phyloP scores from a whole-genome alignment of 2,329 filamentous ascomycete genomes.

The Pseudophaeomoniella oleicola region DNA sequence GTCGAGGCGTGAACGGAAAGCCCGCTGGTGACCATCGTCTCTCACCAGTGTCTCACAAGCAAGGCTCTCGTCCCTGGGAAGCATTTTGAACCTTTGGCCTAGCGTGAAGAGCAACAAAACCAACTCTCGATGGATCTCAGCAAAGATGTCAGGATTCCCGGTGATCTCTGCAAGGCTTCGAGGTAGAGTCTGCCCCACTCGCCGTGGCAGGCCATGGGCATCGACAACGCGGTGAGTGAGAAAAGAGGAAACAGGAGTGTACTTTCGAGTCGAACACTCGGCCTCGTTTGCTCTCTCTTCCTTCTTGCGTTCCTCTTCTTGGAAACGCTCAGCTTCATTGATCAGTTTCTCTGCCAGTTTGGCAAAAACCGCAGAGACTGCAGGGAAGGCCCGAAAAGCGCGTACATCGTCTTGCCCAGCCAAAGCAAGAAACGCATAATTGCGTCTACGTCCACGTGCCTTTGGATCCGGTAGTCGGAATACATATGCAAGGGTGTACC shows the following conservation, averaged over 20 bases:
- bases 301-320: constrained; percentile 28
- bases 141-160: constrained; percentile 43
- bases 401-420: constrained; percentile 36
- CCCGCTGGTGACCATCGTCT: constrained; percentile 9
- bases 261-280: constrained; percentile 18
- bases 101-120: constrained; percentile 33
- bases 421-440: constrained; percentile 42
- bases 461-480: constrained; percentile 44
- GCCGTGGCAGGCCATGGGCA: constrained; percentile 38
- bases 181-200: constrained; percentile 37
- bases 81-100: constrained; percentile 29
- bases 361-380: constrained; percentile 40
- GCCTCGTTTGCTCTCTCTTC: constrained; percentile 17
- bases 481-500: constrained; percentile 45
- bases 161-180: constrained; percentile 44
- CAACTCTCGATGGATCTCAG: constrained; percentile 41
- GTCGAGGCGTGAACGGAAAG: not conserved
- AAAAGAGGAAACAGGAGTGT: constrained; percentile 43
- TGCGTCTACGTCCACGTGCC: constrained; percentile 40
- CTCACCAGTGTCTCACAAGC: constrained; percentile 23
- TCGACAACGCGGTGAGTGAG: constrained; percentile 41
- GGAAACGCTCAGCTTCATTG: constrained; percentile 26
- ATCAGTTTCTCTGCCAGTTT: constrained; percentile 39
- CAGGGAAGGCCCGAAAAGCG: constrained; percentile 29
- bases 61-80: constrained; percentile 26